Percentiles rank a stretch among this genome's conserved stretches.
These are phyloP conservation scores for Xylaria sp. DNA, from an alignment of 2,329 filamentous ascomycete genomes.

Conservation along the genomic window DNA sequence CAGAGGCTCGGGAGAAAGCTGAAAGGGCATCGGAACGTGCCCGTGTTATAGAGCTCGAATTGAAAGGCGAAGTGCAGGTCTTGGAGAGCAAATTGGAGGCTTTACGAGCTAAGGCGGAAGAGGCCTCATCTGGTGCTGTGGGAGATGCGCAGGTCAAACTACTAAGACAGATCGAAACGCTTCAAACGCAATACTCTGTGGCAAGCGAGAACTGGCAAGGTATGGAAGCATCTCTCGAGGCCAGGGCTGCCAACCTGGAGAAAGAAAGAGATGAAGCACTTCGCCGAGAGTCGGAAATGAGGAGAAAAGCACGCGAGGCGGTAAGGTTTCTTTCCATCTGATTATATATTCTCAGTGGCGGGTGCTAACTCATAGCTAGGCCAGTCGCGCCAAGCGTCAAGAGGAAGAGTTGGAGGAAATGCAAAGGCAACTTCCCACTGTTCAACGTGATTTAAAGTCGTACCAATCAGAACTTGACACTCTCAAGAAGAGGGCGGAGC, in stretches of 20 bases:
- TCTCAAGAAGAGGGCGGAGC: conserved; percentile 71
- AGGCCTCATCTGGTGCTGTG: conserved; percentile 82
- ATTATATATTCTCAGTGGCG: conserved; percentile 42
- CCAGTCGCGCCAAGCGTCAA: conserved; percentile 69
- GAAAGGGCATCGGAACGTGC: conserved; percentile 77
- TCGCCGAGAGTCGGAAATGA: conserved; percentile 84
- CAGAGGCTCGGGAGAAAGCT: conserved; percentile 77
- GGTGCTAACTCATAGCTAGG: conserved; percentile 55
- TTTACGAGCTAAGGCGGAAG: conserved; percentile 85
- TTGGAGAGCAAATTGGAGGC: conserved; percentile 92
- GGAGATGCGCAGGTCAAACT: conserved; percentile 90
- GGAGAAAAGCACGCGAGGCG: conserved; percentile 88
- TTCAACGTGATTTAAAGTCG: conserved; percentile 70
- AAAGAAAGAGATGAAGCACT: conserved; percentile 90
- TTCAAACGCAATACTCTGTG: conserved; percentile 94
- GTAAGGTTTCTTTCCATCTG: conserved; percentile 60
- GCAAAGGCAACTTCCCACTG: conserved; percentile 69
- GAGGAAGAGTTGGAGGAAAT: conserved; percentile 86
- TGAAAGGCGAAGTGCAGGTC: conserved; percentile 79
- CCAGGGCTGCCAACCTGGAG: conserved; percentile 80
- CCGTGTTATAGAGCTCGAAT: conserved; percentile 75
- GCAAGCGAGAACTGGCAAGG: conserved; percentile 98
- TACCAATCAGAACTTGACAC: conserved; percentile 68
- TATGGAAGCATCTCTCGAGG: conserved; percentile 86
- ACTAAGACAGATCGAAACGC: conserved; percentile 90